phyloP scores from a whole-genome alignment of 228 moss, liverwort and hornwort species.

The Sphagnum magellanicum region DNA sequence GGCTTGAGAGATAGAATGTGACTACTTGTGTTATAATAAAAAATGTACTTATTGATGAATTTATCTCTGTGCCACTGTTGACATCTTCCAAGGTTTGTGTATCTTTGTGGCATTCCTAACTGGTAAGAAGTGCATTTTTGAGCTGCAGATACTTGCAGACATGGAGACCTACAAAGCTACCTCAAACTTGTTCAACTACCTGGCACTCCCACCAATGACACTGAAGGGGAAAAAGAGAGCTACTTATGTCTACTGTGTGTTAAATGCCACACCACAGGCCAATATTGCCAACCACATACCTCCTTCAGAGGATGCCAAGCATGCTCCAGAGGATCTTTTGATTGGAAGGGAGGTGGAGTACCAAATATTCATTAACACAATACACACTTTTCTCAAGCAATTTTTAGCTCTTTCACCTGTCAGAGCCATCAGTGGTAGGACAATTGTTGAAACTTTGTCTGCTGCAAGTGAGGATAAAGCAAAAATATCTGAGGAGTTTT shows the following conservation, averaged over 20 bases:
- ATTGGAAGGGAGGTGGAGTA: constrained; percentile 32
- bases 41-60: too few relatives aligned
- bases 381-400: constrained; percentile 18
- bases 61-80: too few relatives aligned
- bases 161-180: constrained; percentile 29
- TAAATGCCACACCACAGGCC: background rate
- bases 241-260: constrained; percentile 24
- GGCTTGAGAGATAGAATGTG: too few relatives aligned
- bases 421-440: background rate
- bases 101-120: too few relatives aligned
- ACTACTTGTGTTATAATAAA: too few relatives aligned
- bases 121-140: too few relatives aligned
- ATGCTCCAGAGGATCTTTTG: constrained; percentile 1
- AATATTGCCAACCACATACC: background rate
- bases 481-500: background rate
- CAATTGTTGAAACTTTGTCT: background rate
- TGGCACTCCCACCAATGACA: constrained; percentile 34
- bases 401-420: background rate
- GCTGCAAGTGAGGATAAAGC: too few relatives aligned
- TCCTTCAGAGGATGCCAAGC: background rate
- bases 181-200: constrained; percentile 15
- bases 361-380: constrained; percentile 11
- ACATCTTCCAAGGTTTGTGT: too few relatives aligned
- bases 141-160: constrained; percentile 34
- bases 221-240: constrained; percentile 42